A percentile compares a stretch with the other conserved stretches of the same genome.
Conservation (phyloP, 768 basidiomycete species). For the Pleurotus sapidus region DNA sequence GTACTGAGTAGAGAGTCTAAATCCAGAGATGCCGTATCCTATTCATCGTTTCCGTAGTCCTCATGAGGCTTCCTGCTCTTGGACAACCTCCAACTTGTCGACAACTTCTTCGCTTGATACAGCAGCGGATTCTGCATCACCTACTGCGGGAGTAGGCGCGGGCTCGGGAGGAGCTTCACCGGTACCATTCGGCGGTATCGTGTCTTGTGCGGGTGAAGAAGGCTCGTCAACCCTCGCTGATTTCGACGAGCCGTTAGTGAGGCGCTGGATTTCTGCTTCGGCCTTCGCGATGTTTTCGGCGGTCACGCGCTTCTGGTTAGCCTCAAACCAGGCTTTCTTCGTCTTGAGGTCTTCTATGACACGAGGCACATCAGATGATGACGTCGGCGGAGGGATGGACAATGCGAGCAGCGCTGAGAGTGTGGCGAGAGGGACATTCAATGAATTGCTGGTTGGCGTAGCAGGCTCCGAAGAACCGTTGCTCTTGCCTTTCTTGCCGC, state of each 20-base stretch:
- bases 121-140: slow-evolving; percentile 23
- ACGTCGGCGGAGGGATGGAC: slow-evolving; percentile 87
- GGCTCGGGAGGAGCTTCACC: slow-evolving; percentile 45
- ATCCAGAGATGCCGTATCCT: slow-evolving; percentile 16
- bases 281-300: slow-evolving; percentile 80
- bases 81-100: slow-evolving; percentile 40
- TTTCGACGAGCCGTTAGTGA: slow-evolving; percentile 42
- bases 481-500: slow-evolving; percentile 52
- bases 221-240: slow-evolving; percentile 27
- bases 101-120: slow-evolving; percentile 36
- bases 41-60: slow-evolving; percentile 15
- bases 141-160: slow-evolving; percentile 35
- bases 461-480: slow-evolving; percentile 30
- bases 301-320: slow-evolving; percentile 82
- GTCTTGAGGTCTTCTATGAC: slow-evolving; percentile 87
- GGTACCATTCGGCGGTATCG: slow-evolving; percentile 32
- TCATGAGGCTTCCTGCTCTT: slow-evolving; percentile 20
- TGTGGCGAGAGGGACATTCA: slow-evolving; percentile 83
- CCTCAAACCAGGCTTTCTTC: slow-evolving; percentile 94
- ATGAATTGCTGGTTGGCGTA: slow-evolving; percentile 24
- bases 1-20: slow-evolving; percentile 13
- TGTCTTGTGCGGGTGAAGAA: slow-evolving; percentile 23
- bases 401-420: slow-evolving; percentile 84
- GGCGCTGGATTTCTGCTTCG: slow-evolving; percentile 67
- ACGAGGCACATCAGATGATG: slow-evolving; percentile 72